Percentiles rank a stretch among this genome's conserved stretches.
Evolutionary conservation across 2,329 filamentous ascomycete genomes (phyloP).

Genomic region (Cladophialophora exuberans): DNA sequence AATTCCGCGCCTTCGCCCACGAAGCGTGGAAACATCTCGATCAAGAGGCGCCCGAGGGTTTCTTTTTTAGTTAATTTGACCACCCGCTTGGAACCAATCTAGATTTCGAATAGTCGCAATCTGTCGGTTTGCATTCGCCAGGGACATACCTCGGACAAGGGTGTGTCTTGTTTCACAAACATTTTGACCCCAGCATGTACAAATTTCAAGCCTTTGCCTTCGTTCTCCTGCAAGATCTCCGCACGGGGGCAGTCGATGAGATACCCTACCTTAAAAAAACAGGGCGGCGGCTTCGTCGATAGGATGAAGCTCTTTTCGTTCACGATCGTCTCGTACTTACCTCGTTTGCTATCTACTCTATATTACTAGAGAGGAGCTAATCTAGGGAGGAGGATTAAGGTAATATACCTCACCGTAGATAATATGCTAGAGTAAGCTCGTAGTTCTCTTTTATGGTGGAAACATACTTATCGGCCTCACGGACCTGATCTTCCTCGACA

Average conservation of each 20-base stretch:
- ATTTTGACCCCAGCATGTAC: conserved; percentile 97
- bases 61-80: conserved; percentile 75
- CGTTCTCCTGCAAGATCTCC: conserved; percentile 85
- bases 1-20: conserved; percentile 71
- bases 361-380: too few species aligned
- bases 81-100: conserved; percentile 77
- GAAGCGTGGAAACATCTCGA: conserved; percentile 96
- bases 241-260: too few species aligned
- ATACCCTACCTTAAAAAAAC: too few species aligned
- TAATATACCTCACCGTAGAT: background rate
- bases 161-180: conserved; percentile 97
- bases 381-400: too few species aligned
- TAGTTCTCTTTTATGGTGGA: background rate
- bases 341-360: too few species aligned
- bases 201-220: conserved; percentile 89
- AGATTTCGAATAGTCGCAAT: conserved; percentile 85
- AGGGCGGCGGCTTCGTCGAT: too few species aligned
- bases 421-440: background rate
- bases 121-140: conserved; percentile 98
- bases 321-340: too few species aligned
- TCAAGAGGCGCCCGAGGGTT: conserved; percentile 79
- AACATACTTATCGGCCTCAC: background rate
- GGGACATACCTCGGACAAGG: conserved; percentile 80
- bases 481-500: background rate
- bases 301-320: too few species aligned